These are phyloP conservation scores for Suillus paluster DNA, from an alignment of 768 basidiomycete species.

Conservation along the genomic window DNA sequence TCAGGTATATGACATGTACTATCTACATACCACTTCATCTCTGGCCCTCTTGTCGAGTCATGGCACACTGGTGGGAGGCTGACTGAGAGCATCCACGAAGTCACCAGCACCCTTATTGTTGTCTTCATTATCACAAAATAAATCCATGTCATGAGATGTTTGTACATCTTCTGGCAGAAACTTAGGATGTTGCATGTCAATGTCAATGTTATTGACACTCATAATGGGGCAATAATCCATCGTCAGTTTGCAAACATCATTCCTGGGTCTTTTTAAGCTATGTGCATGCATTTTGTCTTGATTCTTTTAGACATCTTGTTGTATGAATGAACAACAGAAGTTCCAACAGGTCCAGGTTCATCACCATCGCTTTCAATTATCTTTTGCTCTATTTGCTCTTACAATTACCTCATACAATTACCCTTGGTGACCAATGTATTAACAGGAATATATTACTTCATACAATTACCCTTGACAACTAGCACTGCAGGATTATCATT, in stretches of 20 bases:
- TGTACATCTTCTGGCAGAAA: constrained; percentile 1
- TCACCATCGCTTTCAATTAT: no score
- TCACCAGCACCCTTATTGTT: background rate
- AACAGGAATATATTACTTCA: no score
- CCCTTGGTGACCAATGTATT: no score
- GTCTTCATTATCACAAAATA: background rate
- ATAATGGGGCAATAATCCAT: background rate
- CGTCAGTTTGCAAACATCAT: background rate
- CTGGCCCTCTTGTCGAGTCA: background rate
- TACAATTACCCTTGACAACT: no score
- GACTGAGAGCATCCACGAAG: background rate
- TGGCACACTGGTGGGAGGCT: background rate
- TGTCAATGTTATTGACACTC: background rate
- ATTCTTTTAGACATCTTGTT: background rate
- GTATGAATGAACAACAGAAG: background rate
- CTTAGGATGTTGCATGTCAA: background rate
- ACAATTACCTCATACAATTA: no score
- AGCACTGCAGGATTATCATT: no score
- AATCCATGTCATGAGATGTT: background rate
- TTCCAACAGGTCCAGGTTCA: background rate
- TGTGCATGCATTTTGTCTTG: no score
- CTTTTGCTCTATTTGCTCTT: no score
- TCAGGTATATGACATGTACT: no score
- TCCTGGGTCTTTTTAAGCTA: no score
- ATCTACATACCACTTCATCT: background rate